Percentiles rank a stretch among this genome's conserved stretches.
These are phyloP conservation scores for Eimeria falciformis DNA, from an alignment of 169 alveolate species.

Conservation along the genomic window DNA sequence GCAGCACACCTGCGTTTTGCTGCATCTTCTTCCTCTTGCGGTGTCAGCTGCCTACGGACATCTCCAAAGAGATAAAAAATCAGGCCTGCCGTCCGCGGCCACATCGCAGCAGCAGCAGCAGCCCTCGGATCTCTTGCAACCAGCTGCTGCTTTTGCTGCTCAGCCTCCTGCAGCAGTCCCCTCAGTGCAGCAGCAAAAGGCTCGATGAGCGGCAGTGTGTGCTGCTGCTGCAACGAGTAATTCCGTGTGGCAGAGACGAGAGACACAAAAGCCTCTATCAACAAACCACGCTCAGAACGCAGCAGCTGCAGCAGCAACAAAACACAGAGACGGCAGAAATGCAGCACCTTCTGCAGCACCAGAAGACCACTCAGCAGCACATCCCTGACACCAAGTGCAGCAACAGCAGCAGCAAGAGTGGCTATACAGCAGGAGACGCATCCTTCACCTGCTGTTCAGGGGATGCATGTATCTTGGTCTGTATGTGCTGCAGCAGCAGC, in stretches of 20 bases:
- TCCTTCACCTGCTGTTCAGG: slow-evolving; percentile 8
- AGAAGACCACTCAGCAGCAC: background rate
- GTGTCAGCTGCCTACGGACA: slow-evolving; percentile 27
- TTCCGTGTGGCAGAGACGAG: slow-evolving; percentile 43
- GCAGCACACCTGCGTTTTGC: slow-evolving; percentile 34
- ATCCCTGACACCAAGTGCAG: slow-evolving; percentile 1
- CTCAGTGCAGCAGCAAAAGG: slow-evolving; percentile 52
- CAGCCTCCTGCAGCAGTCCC: background rate
- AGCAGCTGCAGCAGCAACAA: slow-evolving; percentile 50
- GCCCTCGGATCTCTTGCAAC: background rate
- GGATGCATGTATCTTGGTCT: slow-evolving; percentile 3
- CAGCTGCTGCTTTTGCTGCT: slow-evolving; percentile 46
- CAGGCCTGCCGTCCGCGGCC: slow-evolving; percentile 32
- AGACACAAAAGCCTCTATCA: slow-evolving; percentile 71
- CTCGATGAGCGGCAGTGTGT: slow-evolving; percentile 70
- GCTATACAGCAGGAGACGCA: background rate
- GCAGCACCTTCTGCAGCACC: background rate
- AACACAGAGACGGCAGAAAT: background rate
- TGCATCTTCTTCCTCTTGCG: slow-evolving; percentile 43
- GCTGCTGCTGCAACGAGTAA: slow-evolving; percentile 67
- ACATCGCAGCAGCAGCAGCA: background rate
- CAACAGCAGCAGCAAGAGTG: slow-evolving; percentile 23
- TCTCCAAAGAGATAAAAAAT: slow-evolving; percentile 34
- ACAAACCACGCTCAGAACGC: slow-evolving; percentile 57
- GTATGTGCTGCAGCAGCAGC: slow-evolving; percentile 72